Base-by-base conservation (phyloP, 371 early-diverging fungal genomes). In the Entomophthora muscae region DNA sequence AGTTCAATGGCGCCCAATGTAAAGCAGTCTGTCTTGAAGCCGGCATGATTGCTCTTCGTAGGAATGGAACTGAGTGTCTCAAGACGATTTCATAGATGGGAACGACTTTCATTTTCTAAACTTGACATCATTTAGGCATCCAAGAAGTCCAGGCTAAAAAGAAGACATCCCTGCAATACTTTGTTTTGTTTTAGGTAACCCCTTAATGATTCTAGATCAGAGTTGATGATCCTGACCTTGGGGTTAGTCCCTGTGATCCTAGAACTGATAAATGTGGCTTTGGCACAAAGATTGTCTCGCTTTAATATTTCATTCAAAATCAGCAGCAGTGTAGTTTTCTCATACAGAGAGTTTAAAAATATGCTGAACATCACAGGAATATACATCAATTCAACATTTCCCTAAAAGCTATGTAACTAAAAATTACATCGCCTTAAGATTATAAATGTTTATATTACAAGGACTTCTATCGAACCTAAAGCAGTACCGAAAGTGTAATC, bases 141-240 rank as follows among this genome's bases (percentile, higher is more conserved):
- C 94, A 97, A 71, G 99, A 99, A 74, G 99, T 99, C 27, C 92
- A 98, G 73, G 94, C 99, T 62, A 98, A 97, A 87, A 99, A 99
- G 88, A 99, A 99, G 84, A 96, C 92, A 56, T 85, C 92, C 32
- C 76, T 97, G 68, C 91, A 93, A 78, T 93, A 93, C 78, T 93
- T 89, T 77, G 93, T 42, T 42, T 17, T 42, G 42, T 17, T 17
- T 42, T 10, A 42, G 10, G 5, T 42, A 5, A 42, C 10, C 17
- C 10, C 42, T 17, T 17, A 5, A 5, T 17, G 42, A 42, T 42
- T 17, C 42, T 17, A 42, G 10, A 17, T 42, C 42, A 42, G 17
- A 42, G 10, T 17, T 42, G 17, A 42, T 17, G 42, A 17, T 5
- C 42, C 42, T 17, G 10, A 42, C 42, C 17, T 17, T 42, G 42